Conservation (phyloP, 352 stramenopile genomes). For the Globisporangium cylindrosporum region DNA sequence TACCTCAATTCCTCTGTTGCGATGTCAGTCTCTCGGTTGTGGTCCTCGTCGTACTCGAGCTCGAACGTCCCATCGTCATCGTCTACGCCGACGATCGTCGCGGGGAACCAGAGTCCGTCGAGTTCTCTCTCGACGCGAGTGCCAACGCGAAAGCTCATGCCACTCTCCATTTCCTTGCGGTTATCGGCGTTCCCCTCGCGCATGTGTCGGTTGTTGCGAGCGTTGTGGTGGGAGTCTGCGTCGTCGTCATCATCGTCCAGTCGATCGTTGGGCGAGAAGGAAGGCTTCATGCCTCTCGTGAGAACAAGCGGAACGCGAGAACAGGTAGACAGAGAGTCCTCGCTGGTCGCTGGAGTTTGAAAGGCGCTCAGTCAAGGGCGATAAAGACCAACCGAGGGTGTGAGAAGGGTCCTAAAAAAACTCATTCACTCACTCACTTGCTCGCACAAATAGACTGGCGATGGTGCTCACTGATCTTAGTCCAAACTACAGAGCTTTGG, state of each 20-base stretch:
- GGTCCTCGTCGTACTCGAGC: slow-evolving; percentile 79
- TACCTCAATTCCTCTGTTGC: slow-evolving; percentile 45
- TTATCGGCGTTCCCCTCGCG: slow-evolving; percentile 1
- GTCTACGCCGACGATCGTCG: slow-evolving; percentile 46
- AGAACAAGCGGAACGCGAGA: neutral
- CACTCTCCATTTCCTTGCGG: slow-evolving; percentile 5
- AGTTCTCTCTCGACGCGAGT: slow-evolving; percentile 64
- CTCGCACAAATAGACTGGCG: neutral
- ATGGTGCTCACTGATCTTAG: neutral
- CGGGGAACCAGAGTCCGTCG: slow-evolving; percentile 77
- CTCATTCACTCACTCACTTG: too few relatives aligned
- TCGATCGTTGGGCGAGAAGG: neutral
- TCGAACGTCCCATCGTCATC: slow-evolving; percentile 54
- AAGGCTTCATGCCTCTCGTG: slow-evolving; percentile 16
- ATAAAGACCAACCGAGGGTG: neutral
- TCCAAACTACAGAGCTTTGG: neutral
- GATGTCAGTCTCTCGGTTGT: slow-evolving; percentile 68
- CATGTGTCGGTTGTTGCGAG: neutral
- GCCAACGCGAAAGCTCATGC: slow-evolving; percentile 32
- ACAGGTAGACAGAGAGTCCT: neutral
- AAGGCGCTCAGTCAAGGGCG: neutral
- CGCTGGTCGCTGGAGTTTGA: neutral
- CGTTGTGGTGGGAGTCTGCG: neutral
- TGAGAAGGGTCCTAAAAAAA: neutral
- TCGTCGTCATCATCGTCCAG: neutral